Conservation (phyloP, 805 yeast genomes). For the Zygosaccharomyces bisporus region DNA sequence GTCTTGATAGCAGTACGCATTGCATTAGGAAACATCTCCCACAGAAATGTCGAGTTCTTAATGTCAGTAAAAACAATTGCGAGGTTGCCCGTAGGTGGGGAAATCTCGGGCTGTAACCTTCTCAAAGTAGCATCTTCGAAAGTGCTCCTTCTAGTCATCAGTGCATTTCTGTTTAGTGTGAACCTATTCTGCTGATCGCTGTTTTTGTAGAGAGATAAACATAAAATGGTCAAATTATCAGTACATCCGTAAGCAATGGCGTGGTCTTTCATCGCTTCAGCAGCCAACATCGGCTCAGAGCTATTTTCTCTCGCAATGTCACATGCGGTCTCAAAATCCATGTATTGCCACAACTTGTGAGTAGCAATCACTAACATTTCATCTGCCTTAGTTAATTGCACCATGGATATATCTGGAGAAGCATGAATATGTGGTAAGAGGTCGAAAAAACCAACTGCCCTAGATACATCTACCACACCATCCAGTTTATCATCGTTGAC, state of each 20-base stretch:
- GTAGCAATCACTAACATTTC: slow-evolving; percentile 85
- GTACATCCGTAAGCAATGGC: slow-evolving; percentile 89
- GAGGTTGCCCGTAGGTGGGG: slow-evolving; percentile 90
- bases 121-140: slow-evolving; percentile 76
- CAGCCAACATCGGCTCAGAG: slow-evolving; percentile 84
- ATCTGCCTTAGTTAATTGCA: slow-evolving; percentile 61
- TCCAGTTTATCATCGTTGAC: slow-evolving; percentile 84
- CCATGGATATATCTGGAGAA: slow-evolving; percentile 71
- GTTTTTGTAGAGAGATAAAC: slow-evolving; percentile 60
- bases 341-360: slow-evolving; percentile 76
- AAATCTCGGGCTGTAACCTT: slow-evolving; percentile 82
- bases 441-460: slow-evolving; percentile 89
- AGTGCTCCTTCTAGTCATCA: slow-evolving; percentile 47
- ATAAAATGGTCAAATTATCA: slow-evolving; percentile 76
- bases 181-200: slow-evolving; percentile 34
- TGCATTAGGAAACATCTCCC: slow-evolving; percentile 91
- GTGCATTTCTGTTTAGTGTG: slow-evolving; percentile 38
- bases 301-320: slow-evolving; percentile 82
- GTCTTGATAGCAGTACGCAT: slow-evolving; percentile 96
- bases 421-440: slow-evolving; percentile 84
- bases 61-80: slow-evolving; percentile 98
- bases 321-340: slow-evolving; percentile 80
- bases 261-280: slow-evolving; percentile 88
- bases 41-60: slow-evolving; percentile 83
- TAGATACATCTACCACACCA: slow-evolving; percentile 74